Evolutionary conservation across 148 eudicot genomes (phyloP), one percentile per base, ranked within the genome.

Genomic region (Diospyros lotus): DNA sequence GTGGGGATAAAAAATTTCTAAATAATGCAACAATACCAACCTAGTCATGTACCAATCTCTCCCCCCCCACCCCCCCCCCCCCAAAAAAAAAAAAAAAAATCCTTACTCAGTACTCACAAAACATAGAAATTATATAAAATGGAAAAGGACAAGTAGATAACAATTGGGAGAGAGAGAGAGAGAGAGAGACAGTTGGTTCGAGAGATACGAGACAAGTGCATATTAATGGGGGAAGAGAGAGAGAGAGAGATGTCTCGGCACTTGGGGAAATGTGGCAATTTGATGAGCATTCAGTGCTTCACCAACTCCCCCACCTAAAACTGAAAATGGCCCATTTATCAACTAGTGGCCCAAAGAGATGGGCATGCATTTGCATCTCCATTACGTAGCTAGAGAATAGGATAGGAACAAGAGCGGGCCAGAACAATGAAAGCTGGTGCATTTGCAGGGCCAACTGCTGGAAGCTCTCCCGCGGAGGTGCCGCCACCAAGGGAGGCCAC

Each of bases 281-380:
- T 73, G 55, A 58, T 58, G 55, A 64, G 6, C 64, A 78, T 84
- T 84, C 63, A 84, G 76, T 81, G 77, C 84, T 55, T 52, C 69
- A 52, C 64, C 70, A 79, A 80, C 64, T 71, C 76, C 77, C 75
- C 58, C 61, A 78, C 80, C 75, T 64, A 68, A 73, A 53, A 0
- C 38, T 59, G 28, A 28, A 28, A 28, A 28, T 28, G 28, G 28
- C 28, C 28, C 28, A 28, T 28, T 28, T 28, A 28, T 28, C 28
- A 28, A 28, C 0, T 28, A 28, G 28, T 28, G 28, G 28, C 28
- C 28, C 28, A 28, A 28, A 28, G 28, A 28, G 28, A 28, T 28
- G 28, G 28, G 28, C 28, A n/a, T n/a, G n/a, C n/a, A n/a, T n/a
- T n/a, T 28, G 28, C 28, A 28, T 28, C 28, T 28, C 28, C 42